Conservation (phyloP, 2,329 filamentous ascomycete genomes). For the Elsinoe arachidis region DNA sequence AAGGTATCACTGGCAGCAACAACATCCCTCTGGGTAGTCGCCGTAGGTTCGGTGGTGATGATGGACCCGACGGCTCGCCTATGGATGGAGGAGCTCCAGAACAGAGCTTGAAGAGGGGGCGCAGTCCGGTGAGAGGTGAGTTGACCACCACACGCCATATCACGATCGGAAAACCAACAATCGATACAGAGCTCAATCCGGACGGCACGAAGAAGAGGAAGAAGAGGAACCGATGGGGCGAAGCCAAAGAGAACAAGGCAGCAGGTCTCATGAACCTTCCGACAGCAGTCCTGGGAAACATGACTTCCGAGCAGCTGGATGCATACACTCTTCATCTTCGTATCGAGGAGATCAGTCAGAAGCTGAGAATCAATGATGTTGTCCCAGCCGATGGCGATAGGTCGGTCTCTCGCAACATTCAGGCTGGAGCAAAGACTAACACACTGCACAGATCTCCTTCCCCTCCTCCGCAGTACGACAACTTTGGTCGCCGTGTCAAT, state of each 20-base stretch:
- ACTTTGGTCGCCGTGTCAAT: constrained; percentile 98
- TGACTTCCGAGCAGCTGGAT: constrained; percentile 97
- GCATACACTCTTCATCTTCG: constrained; percentile 93
- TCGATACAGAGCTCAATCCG: constrained; percentile 29
- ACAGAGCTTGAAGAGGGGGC: constrained; percentile 65
- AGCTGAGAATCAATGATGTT: constrained; percentile 97
- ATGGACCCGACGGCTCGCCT: constrained; percentile 29
- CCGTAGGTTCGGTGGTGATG: constrained; percentile 61
- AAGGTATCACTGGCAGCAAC: constrained; percentile 93
- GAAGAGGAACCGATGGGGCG: constrained; percentile 98
- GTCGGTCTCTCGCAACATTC: constrained; percentile 45
- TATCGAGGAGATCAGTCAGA: constrained; percentile 98
- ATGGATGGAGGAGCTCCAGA: constrained; percentile 30
- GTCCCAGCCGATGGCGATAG: constrained; percentile 93
- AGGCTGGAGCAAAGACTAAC: neutral
- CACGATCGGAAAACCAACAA: constrained; percentile 16
- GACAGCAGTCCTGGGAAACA: constrained; percentile 91
- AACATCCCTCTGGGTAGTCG: constrained; percentile 88
- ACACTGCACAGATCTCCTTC: constrained; percentile 68
- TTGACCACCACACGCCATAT: constrained; percentile 19
- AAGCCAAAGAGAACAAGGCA: constrained; percentile 95
- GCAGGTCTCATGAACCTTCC: constrained; percentile 95
- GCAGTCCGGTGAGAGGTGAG: constrained; percentile 77
- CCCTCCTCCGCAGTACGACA: constrained; percentile 94
- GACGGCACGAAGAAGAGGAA: constrained; percentile 85